Base-by-base conservation (phyloP, 352 stramenopile species). In the Peronospora belbahrii region DNA sequence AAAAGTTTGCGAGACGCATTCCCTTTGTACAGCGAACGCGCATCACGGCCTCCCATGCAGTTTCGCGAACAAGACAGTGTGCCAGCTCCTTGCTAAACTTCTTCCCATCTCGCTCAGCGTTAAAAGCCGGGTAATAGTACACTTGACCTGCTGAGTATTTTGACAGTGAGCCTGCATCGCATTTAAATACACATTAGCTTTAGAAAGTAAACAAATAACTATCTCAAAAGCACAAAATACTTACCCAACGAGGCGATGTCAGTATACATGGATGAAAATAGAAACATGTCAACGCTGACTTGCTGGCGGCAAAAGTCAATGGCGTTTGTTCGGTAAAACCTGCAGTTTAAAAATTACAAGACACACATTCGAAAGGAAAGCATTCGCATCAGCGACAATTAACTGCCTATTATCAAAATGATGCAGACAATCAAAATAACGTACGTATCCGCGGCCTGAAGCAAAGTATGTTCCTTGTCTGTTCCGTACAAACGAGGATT, bases 261-360 rank as follows among this genome's bases (percentile, higher is more conserved):
- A 52, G 90, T 97, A 68, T 99, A 99, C 64, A 88, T 78, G 1
- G 72, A 74, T 13, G 94, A 87, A 65, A 98, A 97, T 2, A 99
- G 61, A 69, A 98, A 99, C 54, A 97, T 94, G 57, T 99, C 96
- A n/a, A 99, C 95, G 52, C 85, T 96, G 51, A 99, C 97, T 86
- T 99, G 97, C 52, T 98, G 83, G 31, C 95, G 79, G 62, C 82
- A 97, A 52, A 99, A 98, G 67, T 99, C 96, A 59, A 98, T 89
- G 4, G 95, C 87, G 33, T 91, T 92, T 27, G 89, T 88, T 9
- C 76, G 70, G 59, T 96, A 97, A 49, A 95, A 95, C 23, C 62
- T 97, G 36, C 8, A 56, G 32, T n/a, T 31, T 30, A 15, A 9
- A 38, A 27, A 30, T 8, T 20, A 25, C 17, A 56, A 7, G 9